Base-by-base conservation (phyloP, 2,329 filamentous ascomycete species). In the Pseudogymnoascus destructans region DNA sequence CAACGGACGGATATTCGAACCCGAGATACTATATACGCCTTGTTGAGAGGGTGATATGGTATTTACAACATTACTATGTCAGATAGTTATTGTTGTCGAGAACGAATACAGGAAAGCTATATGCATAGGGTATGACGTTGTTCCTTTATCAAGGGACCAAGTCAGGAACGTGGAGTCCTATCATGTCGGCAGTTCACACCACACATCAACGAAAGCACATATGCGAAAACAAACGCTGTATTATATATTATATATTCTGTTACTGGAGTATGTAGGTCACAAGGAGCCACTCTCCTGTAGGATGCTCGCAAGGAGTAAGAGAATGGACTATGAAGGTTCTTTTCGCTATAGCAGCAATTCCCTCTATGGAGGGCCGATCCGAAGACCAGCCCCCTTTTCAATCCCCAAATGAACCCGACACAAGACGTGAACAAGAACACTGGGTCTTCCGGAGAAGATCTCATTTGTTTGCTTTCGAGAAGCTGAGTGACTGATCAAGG, bases 291-390 rank as follows among this genome's bases (percentile, higher is more conserved):
- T 73, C 73, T 73, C 70, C 70, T 73, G 68, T 73, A 65, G 66
- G 55, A 65, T 61, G 66, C 70, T 69, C 68, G 61, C 68, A 67
- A 73, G 73, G 74, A 74, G 70, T 70, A 74, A 69, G 70, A 73
- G 72, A 70, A 73, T 75, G 75, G 76, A 78, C 75, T 78, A 78
- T 78, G 75, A 77, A 73, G 73, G 74, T 74, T 74, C 74, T 61
- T 66, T 64, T 75, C 71, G 60, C 58, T 77, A 66, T 78, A 68
- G 75, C 75, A 77, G 73, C 70, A 64, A 52, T 52, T 64, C 65
- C 70, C 70, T 72, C 68, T 68, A 63, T 66, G 63, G 62, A 66
- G 67, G 64, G 30, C 68, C 67, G 66, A 67, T 60, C 64, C 69
- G 68, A 62, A 65, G 63, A 60, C 54, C 52, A 59, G 58, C 58